Evolutionary conservation across 164 flowering plant species (phyloP).

Genomic region (Nelumbo lutea): DNA sequence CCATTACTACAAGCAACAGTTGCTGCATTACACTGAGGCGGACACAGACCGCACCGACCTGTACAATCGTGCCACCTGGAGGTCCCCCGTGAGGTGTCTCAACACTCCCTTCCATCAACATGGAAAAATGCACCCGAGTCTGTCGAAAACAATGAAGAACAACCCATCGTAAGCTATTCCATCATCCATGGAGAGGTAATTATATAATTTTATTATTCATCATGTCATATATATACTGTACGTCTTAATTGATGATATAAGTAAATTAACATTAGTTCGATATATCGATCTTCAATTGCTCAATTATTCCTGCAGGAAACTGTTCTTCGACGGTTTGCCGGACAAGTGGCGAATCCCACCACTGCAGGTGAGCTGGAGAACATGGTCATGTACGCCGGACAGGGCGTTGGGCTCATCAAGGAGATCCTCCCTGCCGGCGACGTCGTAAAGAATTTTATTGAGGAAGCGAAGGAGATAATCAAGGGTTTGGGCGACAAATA

Average conservation of each 20-base stretch:
- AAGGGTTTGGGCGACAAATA: no score
- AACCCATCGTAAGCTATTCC: neutral
- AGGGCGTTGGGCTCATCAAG: no score
- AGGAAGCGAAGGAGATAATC: neutral
- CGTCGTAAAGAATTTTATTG: neutral
- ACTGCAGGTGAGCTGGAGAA: neutral
- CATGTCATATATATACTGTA: no score
- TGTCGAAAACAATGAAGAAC: constrained; percentile 17
- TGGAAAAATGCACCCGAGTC: constrained; percentile 16
- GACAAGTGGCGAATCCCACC: constrained; percentile 18
- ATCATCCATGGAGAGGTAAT: constrained; percentile 16
- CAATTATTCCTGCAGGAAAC: neutral
- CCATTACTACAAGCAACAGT: constrained; percentile 4
- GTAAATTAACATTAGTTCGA: no score
- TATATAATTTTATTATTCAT: neutral
- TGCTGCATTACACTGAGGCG: neutral
- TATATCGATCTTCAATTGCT: neutral
- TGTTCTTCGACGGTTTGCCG: constrained; percentile 19
- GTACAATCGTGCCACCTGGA: constrained; percentile 1
- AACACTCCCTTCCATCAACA: neutral
- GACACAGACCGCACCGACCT: neutral
- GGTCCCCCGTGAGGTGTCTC: neutral
- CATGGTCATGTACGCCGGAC: no score
- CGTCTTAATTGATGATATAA: no score
- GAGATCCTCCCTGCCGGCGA: neutral